Base-by-base conservation (phyloP, 2,329 filamentous ascomycete genomes). In the Diaporthe capsici region DNA sequence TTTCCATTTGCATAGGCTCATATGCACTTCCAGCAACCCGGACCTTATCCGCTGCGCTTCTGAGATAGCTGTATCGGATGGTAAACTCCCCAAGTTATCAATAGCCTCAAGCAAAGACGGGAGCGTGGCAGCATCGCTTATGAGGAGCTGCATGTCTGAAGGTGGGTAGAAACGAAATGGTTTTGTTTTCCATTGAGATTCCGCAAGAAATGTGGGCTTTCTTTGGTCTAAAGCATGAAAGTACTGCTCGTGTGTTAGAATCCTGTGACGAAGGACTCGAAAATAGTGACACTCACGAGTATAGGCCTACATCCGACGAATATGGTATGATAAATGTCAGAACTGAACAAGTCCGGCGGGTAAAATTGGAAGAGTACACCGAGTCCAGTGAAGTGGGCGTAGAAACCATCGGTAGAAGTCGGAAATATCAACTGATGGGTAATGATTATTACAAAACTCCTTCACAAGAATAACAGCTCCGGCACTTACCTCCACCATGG, bases 231-330 rank as follows among this genome's bases (percentile, higher is more conserved):
- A 65, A 47, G 60, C 42, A 31, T 65, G 60, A 31, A 65, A 47
- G 22, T 31, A 25, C 60, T 65, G 39, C 17, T 25, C 9, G 20
- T 42, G n/a, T 42, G 58, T 65, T 22, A 65, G 13, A 20, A 20
- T 13, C 3, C 0, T 7, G n/a, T 8, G 12, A 22, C n/a, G 39
- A 31, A 22, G 37, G 20, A 47, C 39, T 65, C 17, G 15, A 31
- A 28, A 28, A 47, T 15, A 39, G n/a, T 20, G 17, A 12, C 4
- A 47, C 60, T 31, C 60, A 65, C 60, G 5, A 65, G 39, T 9
- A 65, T 44, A 12, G 39, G n/a, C 25, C 60, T 65, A 31, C 60
- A 65, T 4, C 60, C 60, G n/a, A 65, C 60, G 42, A 65, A 65
- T 47, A 65, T 65, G 25, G 39, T 31, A 25, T 65, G 60, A 22